A percentile compares a stretch with the other conserved stretches of the same genome.
These are phyloP conservation scores for Mucor racemosus DNA, from an alignment of 371 early-diverging fungal species.

Conservation along the genomic window DNA sequence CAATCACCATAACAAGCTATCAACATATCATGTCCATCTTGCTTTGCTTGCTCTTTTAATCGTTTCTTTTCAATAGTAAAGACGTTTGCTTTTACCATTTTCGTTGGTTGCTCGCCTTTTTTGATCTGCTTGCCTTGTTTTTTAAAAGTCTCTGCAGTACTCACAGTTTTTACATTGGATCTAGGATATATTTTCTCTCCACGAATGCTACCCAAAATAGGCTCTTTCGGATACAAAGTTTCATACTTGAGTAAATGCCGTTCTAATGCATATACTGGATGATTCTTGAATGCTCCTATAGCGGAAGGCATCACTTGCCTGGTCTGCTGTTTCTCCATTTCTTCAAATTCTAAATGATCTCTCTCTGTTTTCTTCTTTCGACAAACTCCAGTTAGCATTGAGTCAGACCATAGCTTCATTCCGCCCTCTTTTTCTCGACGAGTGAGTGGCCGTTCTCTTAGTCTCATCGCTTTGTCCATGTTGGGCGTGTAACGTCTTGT, in stretches of 20 bases:
- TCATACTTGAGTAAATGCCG: conserved; percentile 82
- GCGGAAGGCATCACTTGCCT: conserved; percentile 82
- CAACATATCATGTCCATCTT: conserved; percentile 38
- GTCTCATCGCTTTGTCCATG: conserved; percentile 55
- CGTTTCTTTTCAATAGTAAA: conserved; percentile 64
- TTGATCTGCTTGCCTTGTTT: conserved; percentile 60
- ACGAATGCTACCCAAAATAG: conserved; percentile 75
- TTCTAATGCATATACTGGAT: conserved; percentile 84
- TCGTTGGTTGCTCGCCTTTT: conserved; percentile 66
- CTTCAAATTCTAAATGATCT: conserved; percentile 57
- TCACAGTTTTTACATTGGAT: conserved; percentile 61
- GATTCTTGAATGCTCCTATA: conserved; percentile 77
- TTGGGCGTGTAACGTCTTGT: conserved; percentile 71
- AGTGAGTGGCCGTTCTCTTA: conserved; percentile 56
- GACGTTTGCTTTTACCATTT: conserved; percentile 69
- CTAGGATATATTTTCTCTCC: conserved; percentile 85
- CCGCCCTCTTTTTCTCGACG: conserved; percentile 46
- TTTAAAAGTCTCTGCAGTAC: conserved; percentile 72
- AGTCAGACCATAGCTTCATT: conserved; percentile 40
- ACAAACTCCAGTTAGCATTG: conserved; percentile 16
- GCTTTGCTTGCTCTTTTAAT: conserved; percentile 49
- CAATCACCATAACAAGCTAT: conserved; percentile 80
- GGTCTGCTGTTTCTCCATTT: conserved; percentile 47
- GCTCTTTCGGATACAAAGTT: conserved; percentile 64
- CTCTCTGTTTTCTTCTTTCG: conserved; percentile 25